Base-by-base conservation (phyloP, 305 asterid species). In the Ruellia speciosa region DNA sequence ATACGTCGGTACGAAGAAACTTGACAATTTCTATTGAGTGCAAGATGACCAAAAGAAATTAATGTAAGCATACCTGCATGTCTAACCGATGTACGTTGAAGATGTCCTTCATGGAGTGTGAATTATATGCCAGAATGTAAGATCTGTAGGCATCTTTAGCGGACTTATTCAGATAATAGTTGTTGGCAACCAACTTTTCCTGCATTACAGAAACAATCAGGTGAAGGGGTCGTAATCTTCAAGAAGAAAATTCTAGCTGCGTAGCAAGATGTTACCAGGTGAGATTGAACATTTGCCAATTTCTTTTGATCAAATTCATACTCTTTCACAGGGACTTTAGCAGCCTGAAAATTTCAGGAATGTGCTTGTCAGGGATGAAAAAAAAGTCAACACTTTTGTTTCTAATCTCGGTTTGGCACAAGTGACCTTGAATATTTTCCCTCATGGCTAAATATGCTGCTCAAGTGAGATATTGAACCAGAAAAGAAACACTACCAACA, bases 91-190 rank as follows among this genome's bases (percentile, higher is more conserved):
- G 96, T 34, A 88, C 90, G 65, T 88, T 81, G 67, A 93, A 93
- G 54, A 88, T 86, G 46, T 93, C 96, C 76, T 93, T 86, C 99
- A 81, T 77, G 43, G 99, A 79, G 73, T 88, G 99, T 2, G 97
- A 86, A 67, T 88, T 82, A 71, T 92, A 92, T 0, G 99, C 87
- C 52, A 82, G 79, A 43, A 88, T 75, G 66, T 88, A 93, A 57
- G 95, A 70, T 73, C 94, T 77, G 76, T 93, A 93, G 7, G 97
- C 99, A 46, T 88, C 99, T 79, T 84, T 93, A 39, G 99, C 99
- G 0, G 92, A 86, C 76, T 93, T 82, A 64, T 82, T 84, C 75
- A 93, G 58, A 56, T 86, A 69, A 73, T 79, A 84, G 72, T 93
- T 88, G 58, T 71, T 75, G 28, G 85, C 54, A n/a, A 93, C 79